Base-by-base conservation (phyloP, 768 basidiomycete genomes). In the Phaffia tasmanica region DNA sequence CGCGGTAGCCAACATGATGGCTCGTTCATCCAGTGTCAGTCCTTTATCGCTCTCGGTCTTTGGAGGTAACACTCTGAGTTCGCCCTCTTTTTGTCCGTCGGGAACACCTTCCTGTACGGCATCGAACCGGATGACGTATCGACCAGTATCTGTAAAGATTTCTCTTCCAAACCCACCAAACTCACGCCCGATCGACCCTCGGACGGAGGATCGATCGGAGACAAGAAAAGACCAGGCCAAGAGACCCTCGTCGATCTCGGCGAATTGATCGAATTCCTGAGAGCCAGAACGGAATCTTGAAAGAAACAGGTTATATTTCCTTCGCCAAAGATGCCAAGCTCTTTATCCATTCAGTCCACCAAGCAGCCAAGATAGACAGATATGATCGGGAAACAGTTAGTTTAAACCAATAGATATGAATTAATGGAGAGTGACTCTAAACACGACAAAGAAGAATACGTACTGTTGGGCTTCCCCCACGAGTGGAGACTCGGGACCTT, bases 401-500 rank as follows among this genome's bases (percentile, higher is more conserved):
- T 42, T 42, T 4, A 11, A 19, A 51, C 23, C 15, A 48, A 51
- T 30, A 49, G 48, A 18, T 16, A 29, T 47, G 7, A 27, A 32
- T n/a, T 7, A 21, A 49, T 15, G 46, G 19, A 25, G 25, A 50
- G 60, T 8, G 29, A 59, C 56, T 5, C 7, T 29, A 15, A 11
- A 15, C 14, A 42, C 1, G 16, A 14, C 9, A 2, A 19, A 16
- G 23, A 58, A 48, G n/a, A 27, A 29, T 25, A 63, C 62, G 30
- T 14, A 64, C 66, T 67, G 66, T 25, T 67, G 66, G 35, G 66
- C 66, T 51, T 67, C 66, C 2, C 66, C 66, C 4, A 67, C 66
- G 16, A 67, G 46, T 3, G 59, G 51, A 30, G 60, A 32, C n/a
- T 65, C 58, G 8, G 27, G 25, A 9, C 58, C 64, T 60, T 65